phyloP scores from a whole-genome alignment of 768 basidiomycete species.

The Trametes gibbosa region DNA sequence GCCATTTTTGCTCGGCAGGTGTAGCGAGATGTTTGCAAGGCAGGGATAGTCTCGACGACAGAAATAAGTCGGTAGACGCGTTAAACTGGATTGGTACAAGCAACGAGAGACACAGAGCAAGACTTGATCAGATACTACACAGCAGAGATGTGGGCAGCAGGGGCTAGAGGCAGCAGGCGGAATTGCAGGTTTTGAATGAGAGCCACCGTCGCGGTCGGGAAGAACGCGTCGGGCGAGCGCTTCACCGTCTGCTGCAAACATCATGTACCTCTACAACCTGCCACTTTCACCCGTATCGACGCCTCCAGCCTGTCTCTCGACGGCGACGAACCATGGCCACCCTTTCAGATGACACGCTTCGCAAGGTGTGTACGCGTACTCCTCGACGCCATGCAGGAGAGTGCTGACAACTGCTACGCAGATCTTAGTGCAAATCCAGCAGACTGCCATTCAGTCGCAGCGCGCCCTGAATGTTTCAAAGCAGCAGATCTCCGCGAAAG shows the following conservation, averaged over 20 bases:
- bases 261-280: conserved; percentile 1
- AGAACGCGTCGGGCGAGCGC: conserved; percentile 20
- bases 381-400: not conserved
- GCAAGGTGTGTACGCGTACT: conserved; percentile 51
- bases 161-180: too few species aligned
- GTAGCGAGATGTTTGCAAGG: not conserved
- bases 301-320: not conserved
- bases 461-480: conserved; percentile 67
- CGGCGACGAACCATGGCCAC: conserved; percentile 28
- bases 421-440: conserved; percentile 93
- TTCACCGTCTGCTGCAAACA: conserved; percentile 3
- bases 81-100: not conserved
- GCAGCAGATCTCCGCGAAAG: conserved; percentile 78
- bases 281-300: not conserved
- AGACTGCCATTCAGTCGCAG: conserved; percentile 85
- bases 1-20: conserved; percentile 38
- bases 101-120: not conserved
- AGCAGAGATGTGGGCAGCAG: not conserved
- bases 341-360: conserved; percentile 69
- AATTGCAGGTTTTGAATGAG: conserved; percentile 9
- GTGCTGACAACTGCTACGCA: conserved; percentile 28
- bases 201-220: conserved; percentile 18
- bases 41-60: conserved; percentile 4
- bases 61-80: not conserved
- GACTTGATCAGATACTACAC: not conserved